phyloP scores from a whole-genome alignment of 2,329 filamentous ascomycete species.

The Talaromyces sp. region DNA sequence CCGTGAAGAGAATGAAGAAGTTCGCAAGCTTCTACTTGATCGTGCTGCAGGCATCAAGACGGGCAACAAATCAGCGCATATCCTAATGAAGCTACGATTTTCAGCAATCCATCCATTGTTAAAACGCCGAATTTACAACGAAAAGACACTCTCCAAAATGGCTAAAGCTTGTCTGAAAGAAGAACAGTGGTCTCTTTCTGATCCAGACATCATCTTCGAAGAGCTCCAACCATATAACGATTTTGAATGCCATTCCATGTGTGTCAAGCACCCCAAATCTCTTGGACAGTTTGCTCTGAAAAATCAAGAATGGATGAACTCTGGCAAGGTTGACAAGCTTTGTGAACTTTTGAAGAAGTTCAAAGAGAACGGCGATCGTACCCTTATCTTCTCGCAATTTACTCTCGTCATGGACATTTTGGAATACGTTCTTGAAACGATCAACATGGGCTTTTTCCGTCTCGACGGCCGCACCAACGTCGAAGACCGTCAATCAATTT shows the following conservation, averaged over 20 bases:
- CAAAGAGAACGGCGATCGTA: slow-evolving; percentile 75
- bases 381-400: slow-evolving; percentile 91
- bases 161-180: slow-evolving; percentile 70
- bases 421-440: slow-evolving; percentile 71
- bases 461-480: slow-evolving; percentile 83
- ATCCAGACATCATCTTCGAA: slow-evolving; percentile 52
- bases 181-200: slow-evolving; percentile 51
- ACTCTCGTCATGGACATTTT: slow-evolving; percentile 88
- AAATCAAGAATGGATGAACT: slow-evolving; percentile 64
- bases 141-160: slow-evolving; percentile 73
- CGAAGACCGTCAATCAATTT: slow-evolving; percentile 76
- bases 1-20: slow-evolving; percentile 61
- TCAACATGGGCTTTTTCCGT: slow-evolving; percentile 74
- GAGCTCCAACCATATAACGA: slow-evolving; percentile 57
- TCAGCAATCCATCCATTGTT: slow-evolving; percentile 88
- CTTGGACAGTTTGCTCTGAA: slow-evolving; percentile 57
- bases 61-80: slow-evolving; percentile 57
- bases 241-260: slow-evolving; percentile 60
- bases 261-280: slow-evolving; percentile 49
- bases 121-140: slow-evolving; percentile 75
- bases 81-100: slow-evolving; percentile 87
- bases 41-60: slow-evolving; percentile 55
- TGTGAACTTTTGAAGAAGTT: slow-evolving; percentile 70
- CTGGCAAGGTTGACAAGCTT: slow-evolving; percentile 82
- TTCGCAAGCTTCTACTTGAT: slow-evolving; percentile 58